These are phyloP conservation scores for Eremothecium gossypii DNA, from an alignment of 1,139 yeast species.

Conservation along the genomic window DNA sequence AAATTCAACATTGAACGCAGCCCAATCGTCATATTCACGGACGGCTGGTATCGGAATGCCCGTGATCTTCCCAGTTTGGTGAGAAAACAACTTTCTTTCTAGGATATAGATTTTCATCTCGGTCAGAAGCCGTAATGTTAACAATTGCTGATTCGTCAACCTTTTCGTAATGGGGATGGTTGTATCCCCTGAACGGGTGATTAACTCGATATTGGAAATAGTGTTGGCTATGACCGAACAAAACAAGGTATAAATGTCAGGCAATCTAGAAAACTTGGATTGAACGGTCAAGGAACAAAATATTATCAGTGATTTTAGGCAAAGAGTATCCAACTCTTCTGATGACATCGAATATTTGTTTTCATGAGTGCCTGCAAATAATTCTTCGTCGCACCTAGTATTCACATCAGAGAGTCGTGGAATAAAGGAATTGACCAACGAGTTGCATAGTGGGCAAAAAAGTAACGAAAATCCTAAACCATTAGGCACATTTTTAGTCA, in stretches of 20 bases:
- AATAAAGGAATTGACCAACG: slow-evolving; percentile 72
- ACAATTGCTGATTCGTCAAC: slow-evolving; percentile 16
- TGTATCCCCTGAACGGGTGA: slow-evolving; percentile 9
- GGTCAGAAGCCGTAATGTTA: slow-evolving; percentile 17
- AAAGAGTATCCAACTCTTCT: slow-evolving; percentile 8
- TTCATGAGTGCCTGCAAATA: slow-evolving; percentile 7
- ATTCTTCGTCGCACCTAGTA: slow-evolving; percentile 7
- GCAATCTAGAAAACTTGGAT: slow-evolving; percentile 1
- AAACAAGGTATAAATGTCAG: slow-evolving; percentile 6
- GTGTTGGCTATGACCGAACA: slow-evolving; percentile 17
- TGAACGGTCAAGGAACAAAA: slow-evolving; percentile 7
- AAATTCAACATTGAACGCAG: slow-evolving; percentile 6
- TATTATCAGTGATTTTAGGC: slow-evolving; percentile 16
- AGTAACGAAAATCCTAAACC: slow-evolving; percentile 63
- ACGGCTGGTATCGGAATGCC: not conserved
- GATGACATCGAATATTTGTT: not conserved
- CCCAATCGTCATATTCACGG: slow-evolving; percentile 7
- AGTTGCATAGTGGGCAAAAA: slow-evolving; percentile 84
- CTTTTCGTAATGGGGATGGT: slow-evolving; percentile 2
- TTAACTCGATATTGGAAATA: slow-evolving; percentile 18
- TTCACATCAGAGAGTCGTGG: slow-evolving; percentile 35
- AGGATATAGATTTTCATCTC: slow-evolving; percentile 11
- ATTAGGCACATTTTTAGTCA: slow-evolving; percentile 77
- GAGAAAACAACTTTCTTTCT: not conserved
- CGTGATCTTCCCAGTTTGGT: too few relatives aligned